phyloP scores from a whole-genome alignment of 75 land plant species.

The Adiantum capillusveneris region DNA sequence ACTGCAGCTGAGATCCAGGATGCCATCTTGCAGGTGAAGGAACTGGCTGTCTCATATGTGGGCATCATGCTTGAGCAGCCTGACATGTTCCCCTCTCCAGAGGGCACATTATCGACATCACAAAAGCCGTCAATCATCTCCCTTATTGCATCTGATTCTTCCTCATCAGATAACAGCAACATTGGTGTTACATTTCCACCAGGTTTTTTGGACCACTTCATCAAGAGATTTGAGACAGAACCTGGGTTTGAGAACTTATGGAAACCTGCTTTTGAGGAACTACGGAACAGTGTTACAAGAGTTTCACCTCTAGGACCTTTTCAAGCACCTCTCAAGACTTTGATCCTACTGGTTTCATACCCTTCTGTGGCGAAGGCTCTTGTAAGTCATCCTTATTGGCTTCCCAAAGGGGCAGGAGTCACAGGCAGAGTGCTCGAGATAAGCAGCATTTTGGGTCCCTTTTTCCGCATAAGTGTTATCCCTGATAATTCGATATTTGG shows the following conservation, averaged over 20 bases:
- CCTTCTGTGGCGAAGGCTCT: slow-evolving; percentile 56
- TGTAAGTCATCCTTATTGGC: slow-evolving; percentile 77
- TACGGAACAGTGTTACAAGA: slow-evolving; percentile 44
- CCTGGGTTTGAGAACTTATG: slow-evolving; percentile 58
- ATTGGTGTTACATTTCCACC: slow-evolving; percentile 30
- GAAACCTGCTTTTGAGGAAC: slow-evolving; percentile 53
- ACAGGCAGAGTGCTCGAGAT: slow-evolving; percentile 73
- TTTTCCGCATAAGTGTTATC: slow-evolving; percentile 87
- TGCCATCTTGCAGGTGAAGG: slow-evolving; percentile 42
- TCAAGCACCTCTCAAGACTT: slow-evolving; percentile 61
- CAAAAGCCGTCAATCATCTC: slow-evolving; percentile 15
- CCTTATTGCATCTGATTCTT: slow-evolving; percentile 35
- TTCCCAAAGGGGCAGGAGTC: slow-evolving; percentile 43
- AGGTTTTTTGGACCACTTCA: slow-evolving; percentile 73
- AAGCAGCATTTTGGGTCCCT: slow-evolving; percentile 78
- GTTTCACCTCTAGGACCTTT: slow-evolving; percentile 82
- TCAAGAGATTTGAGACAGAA: slow-evolving; percentile 48
- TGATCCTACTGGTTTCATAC: slow-evolving; percentile 46
- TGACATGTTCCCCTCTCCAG: slow-evolving; percentile 50
- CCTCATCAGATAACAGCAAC: slow-evolving; percentile 29
- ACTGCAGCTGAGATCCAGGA: slow-evolving; percentile 40
- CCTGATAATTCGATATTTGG: slow-evolving; percentile 65
- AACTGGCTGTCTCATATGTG: slow-evolving; percentile 58
- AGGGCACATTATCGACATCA: background rate
- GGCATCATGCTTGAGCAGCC: slow-evolving; percentile 74